A percentile compares a stretch with the other conserved stretches of the same genome.
Conservation (phyloP, 352 stramenopile genomes). For the Blastocystis sp. region DNA sequence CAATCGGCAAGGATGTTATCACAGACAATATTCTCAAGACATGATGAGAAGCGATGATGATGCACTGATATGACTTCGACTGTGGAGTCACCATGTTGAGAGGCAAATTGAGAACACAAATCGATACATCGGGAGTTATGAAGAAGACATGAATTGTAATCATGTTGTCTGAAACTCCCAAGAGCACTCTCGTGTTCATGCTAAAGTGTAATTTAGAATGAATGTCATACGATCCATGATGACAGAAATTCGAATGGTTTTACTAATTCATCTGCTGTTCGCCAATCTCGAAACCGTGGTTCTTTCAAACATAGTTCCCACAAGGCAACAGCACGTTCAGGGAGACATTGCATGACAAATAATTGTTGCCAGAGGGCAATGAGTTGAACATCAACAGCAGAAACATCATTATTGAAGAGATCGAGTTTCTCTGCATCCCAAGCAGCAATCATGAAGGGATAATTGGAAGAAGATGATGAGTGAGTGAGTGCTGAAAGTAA, state of each 20-base stretch:
- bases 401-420: slow-evolving; percentile 33
- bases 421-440: slow-evolving; percentile 59
- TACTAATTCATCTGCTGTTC: neutral
- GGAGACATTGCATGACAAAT: neutral
- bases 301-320: neutral
- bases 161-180: neutral
- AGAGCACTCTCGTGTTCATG: neutral
- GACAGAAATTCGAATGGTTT: neutral
- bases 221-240: neutral
- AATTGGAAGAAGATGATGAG: neutral
- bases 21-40: slow-evolving; percentile 36
- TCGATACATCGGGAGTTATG: neutral
- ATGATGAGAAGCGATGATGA: neutral
- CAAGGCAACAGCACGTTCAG: neutral
- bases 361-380: neutral
- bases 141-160: neutral
- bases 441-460: slow-evolving; percentile 2
- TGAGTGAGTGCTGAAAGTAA: neutral
- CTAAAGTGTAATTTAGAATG: neutral
- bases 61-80: neutral
- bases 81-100: neutral
- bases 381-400: slow-evolving; percentile 6
- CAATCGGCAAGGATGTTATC: neutral
- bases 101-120: neutral
- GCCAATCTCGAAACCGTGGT: slow-evolving; percentile 25